These are phyloP conservation scores for Ophiobolus disseminans DNA, from an alignment of 2,329 filamentous ascomycete genomes.

Conservation along the genomic window DNA sequence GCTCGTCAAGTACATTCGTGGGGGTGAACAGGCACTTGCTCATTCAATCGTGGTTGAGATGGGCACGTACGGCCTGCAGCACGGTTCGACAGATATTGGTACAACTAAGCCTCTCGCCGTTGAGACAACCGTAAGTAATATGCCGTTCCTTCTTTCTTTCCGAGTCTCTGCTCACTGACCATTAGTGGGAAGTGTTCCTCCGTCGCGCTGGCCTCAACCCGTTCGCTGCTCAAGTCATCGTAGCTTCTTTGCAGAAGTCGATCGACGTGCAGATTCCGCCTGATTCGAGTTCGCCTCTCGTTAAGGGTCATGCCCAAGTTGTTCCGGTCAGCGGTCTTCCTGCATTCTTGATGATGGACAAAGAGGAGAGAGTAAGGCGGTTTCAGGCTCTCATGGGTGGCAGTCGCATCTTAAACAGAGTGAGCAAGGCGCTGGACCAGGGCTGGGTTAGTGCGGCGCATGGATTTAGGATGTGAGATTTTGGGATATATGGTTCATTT, in stretches of 20 bases:
- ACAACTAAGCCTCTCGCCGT: conserved; percentile 56
- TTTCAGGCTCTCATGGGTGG: conserved; percentile 65
- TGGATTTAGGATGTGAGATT: conserved; percentile 32
- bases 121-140: conserved; percentile 59
- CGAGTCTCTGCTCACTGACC: conserved; percentile 5
- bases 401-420: conserved; percentile 58
- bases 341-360: conserved; percentile 65
- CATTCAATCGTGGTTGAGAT: conserved; percentile 42
- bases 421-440: conserved; percentile 61
- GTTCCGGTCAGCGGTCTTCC: conserved; percentile 53
- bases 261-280: conserved; percentile 14
- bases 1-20: conserved; percentile 47
- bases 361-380: conserved; percentile 54
- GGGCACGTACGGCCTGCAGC: conserved; percentile 43
- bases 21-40: conserved; percentile 52
- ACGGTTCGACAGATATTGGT: conserved; percentile 36
- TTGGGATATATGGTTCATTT: background rate
- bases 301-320: background rate
- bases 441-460: conserved; percentile 54
- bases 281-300: conserved; percentile 4
- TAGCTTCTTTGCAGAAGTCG: conserved; percentile 50
- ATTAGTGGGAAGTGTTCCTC: conserved; percentile 70
- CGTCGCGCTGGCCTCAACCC: conserved; percentile 71
- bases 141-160: background rate
- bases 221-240: conserved; percentile 72